Evolutionary conservation across 192 early-diverging fungal species (phyloP).

Genomic region (Coemansia sp.): DNA sequence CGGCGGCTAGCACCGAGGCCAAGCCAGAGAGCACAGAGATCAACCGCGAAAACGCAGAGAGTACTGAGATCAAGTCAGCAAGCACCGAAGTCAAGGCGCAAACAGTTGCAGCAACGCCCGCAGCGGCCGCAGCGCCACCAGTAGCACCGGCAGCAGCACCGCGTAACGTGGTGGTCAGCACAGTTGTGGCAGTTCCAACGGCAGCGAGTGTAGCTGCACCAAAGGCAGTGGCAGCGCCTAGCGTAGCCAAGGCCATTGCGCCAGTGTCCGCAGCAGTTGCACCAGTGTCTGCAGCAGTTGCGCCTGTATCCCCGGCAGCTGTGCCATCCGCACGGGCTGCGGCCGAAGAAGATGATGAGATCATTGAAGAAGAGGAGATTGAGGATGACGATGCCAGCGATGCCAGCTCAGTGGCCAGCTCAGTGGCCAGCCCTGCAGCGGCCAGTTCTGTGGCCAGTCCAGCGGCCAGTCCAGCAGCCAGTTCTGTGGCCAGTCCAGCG

Average conservation of each 20-base stretch:
- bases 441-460: neutral
- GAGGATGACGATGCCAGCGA: slow-evolving; percentile 5
- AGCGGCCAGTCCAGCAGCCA: neutral
- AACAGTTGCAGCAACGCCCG: too few relatives aligned
- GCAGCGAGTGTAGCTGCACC: slow-evolving; percentile 3
- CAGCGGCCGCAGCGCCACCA: too few relatives aligned
- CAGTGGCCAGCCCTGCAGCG: neutral
- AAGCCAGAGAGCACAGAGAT: neutral
- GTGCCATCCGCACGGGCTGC: neutral
- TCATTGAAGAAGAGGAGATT: slow-evolving; percentile 29
- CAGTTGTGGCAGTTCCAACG: slow-evolving; percentile 24
- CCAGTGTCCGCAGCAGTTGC: neutral
- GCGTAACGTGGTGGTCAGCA: slow-evolving; percentile 24
- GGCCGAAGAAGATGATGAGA: slow-evolving; percentile 7
- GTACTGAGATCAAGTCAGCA: neutral
- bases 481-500: neutral
- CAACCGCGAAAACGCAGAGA: neutral
- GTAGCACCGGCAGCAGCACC: neutral
- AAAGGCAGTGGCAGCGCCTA: neutral
- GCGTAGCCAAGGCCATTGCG: neutral
- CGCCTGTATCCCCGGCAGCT: neutral
- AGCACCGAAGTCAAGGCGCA: neutral
- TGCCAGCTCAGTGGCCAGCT: neutral
- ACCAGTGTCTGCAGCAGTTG: neutral
- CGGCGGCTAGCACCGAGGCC: neutral